Evolutionary conservation across 129 eudicot species (phyloP).

Genomic region (Flaveria sonorensis): DNA sequence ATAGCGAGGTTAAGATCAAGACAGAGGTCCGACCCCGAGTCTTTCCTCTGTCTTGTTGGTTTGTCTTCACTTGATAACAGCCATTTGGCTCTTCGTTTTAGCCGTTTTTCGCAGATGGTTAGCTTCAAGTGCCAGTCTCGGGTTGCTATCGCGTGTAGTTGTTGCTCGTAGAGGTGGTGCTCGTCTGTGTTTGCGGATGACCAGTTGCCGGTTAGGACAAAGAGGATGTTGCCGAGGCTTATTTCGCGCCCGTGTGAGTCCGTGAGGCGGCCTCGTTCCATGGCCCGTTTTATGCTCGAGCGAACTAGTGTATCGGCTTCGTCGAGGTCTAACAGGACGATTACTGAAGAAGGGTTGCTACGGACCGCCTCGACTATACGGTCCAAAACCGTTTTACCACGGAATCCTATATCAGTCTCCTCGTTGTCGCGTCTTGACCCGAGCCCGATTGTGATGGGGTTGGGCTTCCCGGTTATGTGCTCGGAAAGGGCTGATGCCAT

Average conservation of each 20-base stretch:
- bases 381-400: slow-evolving; percentile 84
- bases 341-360: slow-evolving; percentile 80
- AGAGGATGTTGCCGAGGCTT: slow-evolving; percentile 79
- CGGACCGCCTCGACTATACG: slow-evolving; percentile 83
- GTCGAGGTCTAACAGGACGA: slow-evolving; percentile 77
- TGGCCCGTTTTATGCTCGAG: slow-evolving; percentile 70
- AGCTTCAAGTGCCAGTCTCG: slow-evolving; percentile 71
- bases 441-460: slow-evolving; percentile 62
- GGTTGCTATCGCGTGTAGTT: slow-evolving; percentile 49
- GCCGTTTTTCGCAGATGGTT: slow-evolving; percentile 45
- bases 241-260: slow-evolving; percentile 95
- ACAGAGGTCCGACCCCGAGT: slow-evolving; percentile 48
- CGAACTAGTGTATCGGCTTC: slow-evolving; percentile 78
- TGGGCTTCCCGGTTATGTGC: slow-evolving; percentile 58
- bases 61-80: slow-evolving; percentile 41
- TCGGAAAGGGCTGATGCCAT: slow-evolving; percentile 83
- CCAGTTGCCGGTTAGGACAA: slow-evolving; percentile 86
- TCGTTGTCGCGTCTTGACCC: slow-evolving; percentile 65
- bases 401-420: slow-evolving; percentile 52
- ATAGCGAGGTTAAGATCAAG: slow-evolving; percentile 74
- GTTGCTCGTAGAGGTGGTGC: slow-evolving; percentile 48
- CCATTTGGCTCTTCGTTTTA: slow-evolving; percentile 55
- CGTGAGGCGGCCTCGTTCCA: slow-evolving; percentile 77
- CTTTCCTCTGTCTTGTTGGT: slow-evolving; percentile 49
- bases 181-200: slow-evolving; percentile 39